Evolutionary conservation across 2,329 filamentous ascomycete species (phyloP), one percentile per base, ranked within the genome.

Genomic region (Talaromyces rugulosus): DNA sequence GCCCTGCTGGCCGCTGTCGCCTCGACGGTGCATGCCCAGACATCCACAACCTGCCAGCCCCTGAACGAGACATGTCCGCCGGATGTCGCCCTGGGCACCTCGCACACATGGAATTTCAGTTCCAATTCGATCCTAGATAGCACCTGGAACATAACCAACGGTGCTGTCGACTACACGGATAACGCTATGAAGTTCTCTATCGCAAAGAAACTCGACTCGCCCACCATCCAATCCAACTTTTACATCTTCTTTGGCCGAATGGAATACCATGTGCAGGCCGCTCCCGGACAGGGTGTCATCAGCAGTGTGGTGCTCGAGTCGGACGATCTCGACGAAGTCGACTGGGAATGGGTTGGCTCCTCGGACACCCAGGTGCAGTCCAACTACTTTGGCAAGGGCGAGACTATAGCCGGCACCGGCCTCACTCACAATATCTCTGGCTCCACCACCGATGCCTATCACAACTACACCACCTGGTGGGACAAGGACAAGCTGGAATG

Each of bases 371-470:
- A 33, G n/a, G 76, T 78, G 36, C 94, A 98, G 77, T 90, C 89
- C 69, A 98, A 99, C 79, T 99, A 96, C 80, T 99, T 97, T 70
- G 92, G 93, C 75, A 96, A 98, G 78, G 95, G 95, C 59, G 84
- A 90, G 68, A 90, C 90, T 0, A 70, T 85, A 4, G 96, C 93
- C 80, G 90, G 94, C 77, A 89, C 93, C 61, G 94, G 91, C 65
- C 87, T 89, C 57, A 90, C 90, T 73, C 90, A 95, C 77, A 77
- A 85, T 6, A 79, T 88, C 71, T 66, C 79, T 65, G 78, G 85
- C 70, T 93, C 89, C 64, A 76, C 79, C 62, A 75, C 75, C 53
- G 69, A 74, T 14, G 51, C 30, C 47, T 81, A 77, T 67, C 78
- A 80, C 68, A 81, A 80, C 63, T 81, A 81, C 66, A 78, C 78